Evolutionary conservation across 305 asterid genomes (phyloP), one percentile per base, ranked within the genome.

Genomic region (Rubia tinctorum): DNA sequence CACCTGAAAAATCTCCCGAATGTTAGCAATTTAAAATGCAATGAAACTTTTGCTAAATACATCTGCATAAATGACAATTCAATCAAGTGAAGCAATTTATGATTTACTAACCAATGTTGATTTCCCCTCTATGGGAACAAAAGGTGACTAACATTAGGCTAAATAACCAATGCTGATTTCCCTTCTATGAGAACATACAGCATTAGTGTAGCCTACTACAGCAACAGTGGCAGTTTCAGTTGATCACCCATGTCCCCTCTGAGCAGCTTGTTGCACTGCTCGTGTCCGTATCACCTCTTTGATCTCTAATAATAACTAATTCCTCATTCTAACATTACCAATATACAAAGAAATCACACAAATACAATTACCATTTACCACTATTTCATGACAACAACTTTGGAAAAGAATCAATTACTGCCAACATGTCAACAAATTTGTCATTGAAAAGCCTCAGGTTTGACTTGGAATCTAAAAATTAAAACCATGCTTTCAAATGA

Each of bases 131-230:
- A 73, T 67, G 79, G 67, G 72, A 73, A 47, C 44, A 11, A 58
- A 49, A 72, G 45, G 49, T 18, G 60, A 44, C 61, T 39, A 76
- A 71, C 51, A 69, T 82, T 22, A 64, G 66, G 68, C 42, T 66
- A 73, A 43, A 49, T 64, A 69, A 79, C 53, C 30, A 66, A 60
- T 66, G 70, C 75, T 47, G 8, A 61, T 61, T 75, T 47, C 43
- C 76, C 47, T 56, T 18, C 53, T 63, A 61, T 80, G 74, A 6
- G 61, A 74, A 83, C 94, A 78, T 84, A 95, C 99, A 82, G 99
- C 97, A 89, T 92, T 95, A 71, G 99, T 95, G 80, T 95, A 92
- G 75, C 99, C 99, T 80, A 95, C 98, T 64, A 95, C 83, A 82
- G 96, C 49, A n/a, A n/a, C n/a, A n/a, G n/a, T n/a, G n/a, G n/a